A percentile compares a stretch with the other conserved stretches of the same genome.
Evolutionary conservation across 495 filamentous ascomycete genomes (phyloP).

Genomic region (Staphylotrichum longicolle): DNA sequence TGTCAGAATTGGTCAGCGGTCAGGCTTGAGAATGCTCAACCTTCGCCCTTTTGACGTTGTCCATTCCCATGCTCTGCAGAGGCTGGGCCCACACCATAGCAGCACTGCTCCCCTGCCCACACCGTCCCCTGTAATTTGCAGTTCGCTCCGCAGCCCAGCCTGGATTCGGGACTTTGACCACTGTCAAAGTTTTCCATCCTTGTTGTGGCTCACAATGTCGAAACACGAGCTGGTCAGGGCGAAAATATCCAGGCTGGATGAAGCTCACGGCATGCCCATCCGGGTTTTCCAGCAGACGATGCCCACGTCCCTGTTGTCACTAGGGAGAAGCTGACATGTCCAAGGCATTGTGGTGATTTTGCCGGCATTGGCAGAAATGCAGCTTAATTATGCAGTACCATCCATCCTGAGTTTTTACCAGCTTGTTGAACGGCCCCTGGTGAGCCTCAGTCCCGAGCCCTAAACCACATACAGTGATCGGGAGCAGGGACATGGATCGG

Average conservation of each 20-base stretch:
- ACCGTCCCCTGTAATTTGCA: too few relatives aligned
- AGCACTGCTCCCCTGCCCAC: too few relatives aligned
- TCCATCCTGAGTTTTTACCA: constrained; percentile 14
- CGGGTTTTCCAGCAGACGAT: constrained; percentile 21
- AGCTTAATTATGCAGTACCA: constrained; percentile 34
- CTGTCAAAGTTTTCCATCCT: neutral
- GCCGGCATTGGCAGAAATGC: constrained; percentile 43
- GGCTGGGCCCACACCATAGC: too few relatives aligned
- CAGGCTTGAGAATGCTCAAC: constrained; percentile 11
- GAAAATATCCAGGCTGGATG: neutral
- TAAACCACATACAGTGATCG: constrained; percentile 14
- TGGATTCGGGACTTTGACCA: too few relatives aligned
- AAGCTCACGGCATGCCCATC: constrained; percentile 17
- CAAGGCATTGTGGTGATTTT: constrained; percentile 39
- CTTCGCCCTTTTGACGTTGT: neutral
- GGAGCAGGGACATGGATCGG: constrained; percentile 12
- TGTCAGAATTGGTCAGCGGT: constrained; percentile 20
- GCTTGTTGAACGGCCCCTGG: constrained; percentile 10
- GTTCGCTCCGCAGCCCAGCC: too few relatives aligned
- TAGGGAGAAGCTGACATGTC: constrained; percentile 26
- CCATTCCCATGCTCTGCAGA: neutral
- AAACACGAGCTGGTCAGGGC: neutral
- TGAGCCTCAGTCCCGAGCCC: constrained; percentile 15
- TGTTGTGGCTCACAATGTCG: constrained; percentile 1
- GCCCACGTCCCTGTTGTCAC: constrained; percentile 26